Evolutionary conservation across 805 yeast genomes (phyloP), one percentile per base, ranked within the genome.

Genomic region (Soucietia sequanensis): DNA sequence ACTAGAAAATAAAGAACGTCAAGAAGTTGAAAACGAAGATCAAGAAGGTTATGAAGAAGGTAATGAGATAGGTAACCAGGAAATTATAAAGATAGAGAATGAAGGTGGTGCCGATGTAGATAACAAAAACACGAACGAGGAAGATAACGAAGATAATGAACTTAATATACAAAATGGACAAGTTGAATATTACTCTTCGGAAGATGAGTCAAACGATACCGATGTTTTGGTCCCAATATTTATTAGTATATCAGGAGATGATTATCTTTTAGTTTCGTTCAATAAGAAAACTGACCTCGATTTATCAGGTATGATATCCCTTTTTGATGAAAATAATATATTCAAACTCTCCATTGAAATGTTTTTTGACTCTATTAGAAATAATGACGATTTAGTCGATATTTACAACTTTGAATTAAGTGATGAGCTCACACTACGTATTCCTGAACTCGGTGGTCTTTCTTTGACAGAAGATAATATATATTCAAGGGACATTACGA

Each of bases 401-500:
- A 42, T 58, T 6, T 49, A 50, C 25, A 38, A 45, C 10, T 52
- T 58, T 26, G 40, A 50, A 11, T 41, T 43, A 6, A 45, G 45
- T 12, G 57, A 62, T 12, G 68, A 63, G 29, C 39, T 61, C 26
- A 45, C 44, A 4, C 40, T 64, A 11, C 42, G 39, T 6, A 36
- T 62, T 8, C 60, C 64, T 2, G 62, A 62, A 37, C 39, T 65
- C 20, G 45, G 43, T 6, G 37, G 39, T 16, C 43, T 62, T 17
- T 30, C 35, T n/a, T 45, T 65, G n/a, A 40, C 63, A 2, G 68
- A 65, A 35, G 65, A 61, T 39, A 51, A 58, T 32, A 42, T 52
- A 4, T 55, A 59, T 37, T 37, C 60, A 3, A 39, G 48, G 14
- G 53, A 55, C 14, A 39, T 57, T 12, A 43, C 47, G 2, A 37